Evolutionary conservation across 2,329 filamentous ascomycete species (phyloP).

Genomic region (Cytospora piceae): DNA sequence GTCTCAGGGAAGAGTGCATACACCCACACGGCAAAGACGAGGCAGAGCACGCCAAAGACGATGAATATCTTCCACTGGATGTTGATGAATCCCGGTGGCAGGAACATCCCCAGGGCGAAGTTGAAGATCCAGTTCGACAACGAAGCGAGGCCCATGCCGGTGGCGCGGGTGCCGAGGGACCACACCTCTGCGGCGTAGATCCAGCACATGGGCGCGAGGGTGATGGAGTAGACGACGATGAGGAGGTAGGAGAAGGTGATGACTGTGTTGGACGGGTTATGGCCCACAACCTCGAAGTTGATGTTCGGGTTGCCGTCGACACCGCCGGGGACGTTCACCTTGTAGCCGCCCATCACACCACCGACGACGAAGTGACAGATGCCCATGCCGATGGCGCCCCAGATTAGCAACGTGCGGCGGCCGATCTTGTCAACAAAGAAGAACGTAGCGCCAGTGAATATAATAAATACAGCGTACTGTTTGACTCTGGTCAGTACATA

Average conservation of each 20-base stretch:
- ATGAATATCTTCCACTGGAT: constrained; percentile 57
- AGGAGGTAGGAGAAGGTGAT: constrained; percentile 67
- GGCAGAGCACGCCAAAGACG: constrained; percentile 45
- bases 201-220: constrained; percentile 66
- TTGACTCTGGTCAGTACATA: neutral
- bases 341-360: constrained; percentile 12
- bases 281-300: neutral
- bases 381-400: constrained; percentile 70
- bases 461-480: constrained; percentile 23
- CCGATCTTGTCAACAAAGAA: constrained; percentile 62
- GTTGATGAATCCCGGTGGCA: constrained; percentile 61
- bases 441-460: constrained; percentile 17
- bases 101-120: constrained; percentile 62
- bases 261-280: constrained; percentile 8
- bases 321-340: neutral
- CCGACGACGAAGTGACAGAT: constrained; percentile 60
- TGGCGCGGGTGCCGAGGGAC: constrained; percentile 63
- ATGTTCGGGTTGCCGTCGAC: constrained; percentile 20
- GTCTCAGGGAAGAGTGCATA: constrained; percentile 46
- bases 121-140: constrained; percentile 53
- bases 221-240: constrained; percentile 66
- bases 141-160: constrained; percentile 42
- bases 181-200: constrained; percentile 69
- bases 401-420: constrained; percentile 65
- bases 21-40: constrained; percentile 40